Evolutionary conservation across 495 filamentous ascomycete genomes (phyloP), one percentile per base, ranked within the genome.

Genomic region (Penicillium malachiteum): DNA sequence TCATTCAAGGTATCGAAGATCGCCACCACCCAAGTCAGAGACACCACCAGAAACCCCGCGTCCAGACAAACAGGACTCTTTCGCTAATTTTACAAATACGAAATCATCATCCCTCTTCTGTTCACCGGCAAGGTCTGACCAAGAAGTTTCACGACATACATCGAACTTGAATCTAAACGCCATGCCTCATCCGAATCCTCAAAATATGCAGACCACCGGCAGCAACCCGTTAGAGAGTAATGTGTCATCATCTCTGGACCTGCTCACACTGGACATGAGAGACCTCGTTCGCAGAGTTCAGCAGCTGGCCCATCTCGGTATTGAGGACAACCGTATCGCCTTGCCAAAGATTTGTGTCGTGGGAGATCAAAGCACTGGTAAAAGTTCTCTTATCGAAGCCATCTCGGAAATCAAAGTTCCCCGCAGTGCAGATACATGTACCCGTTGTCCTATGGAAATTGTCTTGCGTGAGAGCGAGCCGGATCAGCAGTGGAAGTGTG

Each of bases 361-460:
- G 1, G 91, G 91, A 1, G 90, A 94, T 52, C 91, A 95, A 56
- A 86, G 81, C 3, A 84, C 90, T 0, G 91, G 91, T 0, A 96
- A 96, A 58, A 87, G 82, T 3, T 91, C 87, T 3, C 69, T 95
- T 0, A 90, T 96, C 67, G 89, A 91, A 31, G 88, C 85, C 0
- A 84, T 94, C 34, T 85, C 86, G 1, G 88, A 85, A n/a, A 87
- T 95, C 46, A 84, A 83, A 48, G 80, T 92, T 0, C 91, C 91
- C 0, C 75, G 88, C 3, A 80, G 77, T 53, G 76, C 78, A 0
- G 87, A 84, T 0, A 87, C 85, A 0, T 94, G 91, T 60, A 96
- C 91, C 0, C 68, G 88, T 0, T 93, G 89, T 52, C 89, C 90
- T 0, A 74, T 92, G 43, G 86, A 92, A 52, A 92, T 96, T 50